Base-by-base conservation (phyloP, 2,329 filamentous ascomycete species). In the Venturia oleaginea region DNA sequence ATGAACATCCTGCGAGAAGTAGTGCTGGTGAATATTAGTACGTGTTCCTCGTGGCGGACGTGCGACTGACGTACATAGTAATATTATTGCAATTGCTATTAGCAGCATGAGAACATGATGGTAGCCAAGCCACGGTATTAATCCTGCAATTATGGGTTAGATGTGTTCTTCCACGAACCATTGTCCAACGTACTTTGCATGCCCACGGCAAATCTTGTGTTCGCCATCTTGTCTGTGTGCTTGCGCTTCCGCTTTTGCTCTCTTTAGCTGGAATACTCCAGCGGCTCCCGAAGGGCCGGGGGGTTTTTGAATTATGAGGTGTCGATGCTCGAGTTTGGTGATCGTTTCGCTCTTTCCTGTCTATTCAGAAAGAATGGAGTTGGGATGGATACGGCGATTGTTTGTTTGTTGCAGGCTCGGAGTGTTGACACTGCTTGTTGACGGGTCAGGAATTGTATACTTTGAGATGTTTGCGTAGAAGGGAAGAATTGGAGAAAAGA, bases 91-190 rank as follows among this genome's bases (percentile, higher is more conserved):
- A 66, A 97, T 81, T 64, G 90, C 92, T 73, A 99, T 96, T 69
- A 99, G 80, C 71, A 99, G 91, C 94, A 99, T 99, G 76, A 99
- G 84, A 69, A 97, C 89, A 85, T 99, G 85, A 73, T 88, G 85
- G 85, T 86, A 87, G 67, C 85, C 85, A 68, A 87, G 78, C 74
- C 85, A 80, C 66, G 84, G 83, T 75, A 86, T 77, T 71, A 86
- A 77, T 71, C 83, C 81, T 84, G 63, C 19, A 24, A 71, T 65
- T 62, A 67, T 62, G 66, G 68, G 70, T 65, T 69, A 30, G 34
- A n/a, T 59, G 19, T 15, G 32, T 38, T 37, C 38, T 37, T 17
- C 63, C 37, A 30, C 4, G 24, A 55, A 3, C 30, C 17, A 32
- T 13, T 48, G 34, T 63, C 54, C 43, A 61, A 75, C 76, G 63